Evolutionary conservation across 257 asterid species (phyloP), one percentile per base, ranked within the genome.

Genomic region (Ocimum tenuiflorum): DNA sequence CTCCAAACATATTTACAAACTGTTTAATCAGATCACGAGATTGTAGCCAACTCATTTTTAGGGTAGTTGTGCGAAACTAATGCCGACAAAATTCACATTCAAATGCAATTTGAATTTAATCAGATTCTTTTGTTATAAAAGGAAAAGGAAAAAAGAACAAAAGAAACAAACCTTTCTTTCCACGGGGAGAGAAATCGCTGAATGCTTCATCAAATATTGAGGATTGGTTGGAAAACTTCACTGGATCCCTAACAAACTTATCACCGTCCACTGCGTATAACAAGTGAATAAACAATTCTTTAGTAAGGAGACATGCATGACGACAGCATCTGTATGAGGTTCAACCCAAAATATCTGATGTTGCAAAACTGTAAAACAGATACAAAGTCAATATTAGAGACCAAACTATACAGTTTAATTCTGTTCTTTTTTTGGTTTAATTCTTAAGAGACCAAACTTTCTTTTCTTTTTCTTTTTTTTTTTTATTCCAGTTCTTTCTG

Each of bases 221-320:
- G 47, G 98, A 63, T 66, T 91, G 83, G 79, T 85, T 85, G 73
- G 97, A 89, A 73, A 89, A 89, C 67, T 27, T 87, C 64, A 79
- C 95, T 0, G 88, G 79, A 38, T 89, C 95, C 19, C 82, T 78
- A 20, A 92, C 89, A 60, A 92, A 92, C 78, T 80, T 63, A 56
- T 89, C 60, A 11, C 80, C 91, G 53, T 76, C 90, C 72, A 91
- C 96, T 88, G 80, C 49, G 55, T 42, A 56, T 27, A 29, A 45
- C 41, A 50, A 41, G 62, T 17, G n/a, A n/a, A n/a, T 9, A 14
- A 56, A 8, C 27, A 20, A 55, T 42, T 31, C 13, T n/a, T 43
- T 52, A 60, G 51, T 41, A 51, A 7, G 20, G 4, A 41, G 5
- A n/a, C n/a, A n/a, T n/a, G n/a, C n/a, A n/a, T n/a, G n/a, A n/a